phyloP scores from a whole-genome alignment of 352 stramenopile species.

The Aphanomyces invadans region DNA sequence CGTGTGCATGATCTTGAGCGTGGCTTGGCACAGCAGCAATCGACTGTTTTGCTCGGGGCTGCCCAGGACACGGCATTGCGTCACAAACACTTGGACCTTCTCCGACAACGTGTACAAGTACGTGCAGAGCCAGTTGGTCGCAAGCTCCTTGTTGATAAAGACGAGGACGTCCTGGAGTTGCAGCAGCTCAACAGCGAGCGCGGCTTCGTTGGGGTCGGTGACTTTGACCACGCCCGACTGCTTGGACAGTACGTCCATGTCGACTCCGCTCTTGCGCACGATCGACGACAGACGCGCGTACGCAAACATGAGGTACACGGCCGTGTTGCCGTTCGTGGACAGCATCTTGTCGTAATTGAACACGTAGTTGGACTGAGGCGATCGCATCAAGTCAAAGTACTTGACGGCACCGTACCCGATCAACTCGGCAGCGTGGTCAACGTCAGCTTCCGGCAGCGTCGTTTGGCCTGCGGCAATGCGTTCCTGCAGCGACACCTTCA shows the following conservation, averaged over 20 bases:
- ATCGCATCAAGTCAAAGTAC: conserved; percentile 99
- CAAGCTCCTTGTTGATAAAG: conserved; percentile 92
- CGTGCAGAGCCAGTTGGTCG: conserved; percentile 96
- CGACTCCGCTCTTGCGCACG: conserved; percentile 89
- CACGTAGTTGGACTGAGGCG: conserved; percentile 97
- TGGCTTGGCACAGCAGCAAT: conserved; percentile 94
- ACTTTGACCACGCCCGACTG: conserved; percentile 52
- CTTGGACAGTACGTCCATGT: conserved; percentile 63
- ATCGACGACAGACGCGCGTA: conserved; percentile 98
- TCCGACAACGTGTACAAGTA: conserved; percentile 97
- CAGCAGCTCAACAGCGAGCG: conserved; percentile 91
- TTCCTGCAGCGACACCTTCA: conserved; percentile 89
- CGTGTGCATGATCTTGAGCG: conserved; percentile 92
- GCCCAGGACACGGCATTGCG: conserved; percentile 95
- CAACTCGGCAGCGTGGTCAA: conserved; percentile 89
- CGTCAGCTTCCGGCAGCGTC: conserved; percentile 80
- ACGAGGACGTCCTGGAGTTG: conserved; percentile 94
- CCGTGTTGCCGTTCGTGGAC: conserved; percentile 98
- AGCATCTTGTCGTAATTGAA: conserved; percentile 99
- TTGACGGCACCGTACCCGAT: conserved; percentile 99
- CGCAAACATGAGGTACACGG: conserved; percentile 99
- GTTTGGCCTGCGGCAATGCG: conserved; percentile 90
- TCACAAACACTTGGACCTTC: conserved; percentile 97
- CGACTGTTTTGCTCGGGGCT: conserved; percentile 92
- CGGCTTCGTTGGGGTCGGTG: conserved; percentile 79